Evolutionary conservation across 1,139 yeast species (phyloP).

Genomic region (Geotrichum aggregatum): DNA sequence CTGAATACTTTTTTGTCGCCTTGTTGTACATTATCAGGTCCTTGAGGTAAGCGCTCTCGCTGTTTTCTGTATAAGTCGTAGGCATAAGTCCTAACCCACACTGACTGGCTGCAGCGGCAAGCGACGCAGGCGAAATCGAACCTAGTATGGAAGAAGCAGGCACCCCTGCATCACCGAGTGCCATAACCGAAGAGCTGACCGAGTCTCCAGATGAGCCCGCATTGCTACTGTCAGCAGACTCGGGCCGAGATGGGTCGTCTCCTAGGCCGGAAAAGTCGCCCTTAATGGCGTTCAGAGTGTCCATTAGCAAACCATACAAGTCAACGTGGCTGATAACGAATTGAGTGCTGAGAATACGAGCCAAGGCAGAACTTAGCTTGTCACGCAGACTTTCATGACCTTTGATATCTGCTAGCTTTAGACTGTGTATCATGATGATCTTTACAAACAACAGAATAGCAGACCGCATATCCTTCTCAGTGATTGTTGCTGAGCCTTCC

Average conservation of each 20-base stretch:
- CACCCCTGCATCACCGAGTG: neutral
- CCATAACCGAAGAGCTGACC: neutral
- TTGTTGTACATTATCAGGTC: slow-evolving; percentile 40
- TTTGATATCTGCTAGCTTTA: slow-evolving; percentile 25
- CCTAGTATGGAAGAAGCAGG: no score
- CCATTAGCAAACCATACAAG: slow-evolving; percentile 29
- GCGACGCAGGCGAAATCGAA: slow-evolving; percentile 6
- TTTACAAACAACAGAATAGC: slow-evolving; percentile 47
- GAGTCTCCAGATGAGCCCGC: neutral
- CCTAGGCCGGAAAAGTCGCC: neutral
- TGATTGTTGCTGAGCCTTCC: neutral
- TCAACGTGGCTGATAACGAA: slow-evolving; percentile 24
- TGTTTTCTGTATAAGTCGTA: no score
- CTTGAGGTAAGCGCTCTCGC: slow-evolving; percentile 28
- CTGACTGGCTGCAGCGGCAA: slow-evolving; percentile 11
- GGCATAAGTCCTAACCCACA: neutral
- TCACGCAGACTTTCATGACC: slow-evolving; percentile 34
- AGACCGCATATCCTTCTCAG: slow-evolving; percentile 15
- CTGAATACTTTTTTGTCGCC: slow-evolving; percentile 35
- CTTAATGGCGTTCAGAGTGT: slow-evolving; percentile 28
- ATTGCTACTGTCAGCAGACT: neutral
- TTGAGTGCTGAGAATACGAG: slow-evolving; percentile 40
- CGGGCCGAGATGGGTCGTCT: no score
- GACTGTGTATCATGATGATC: slow-evolving; percentile 54
- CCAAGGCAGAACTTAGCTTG: slow-evolving; percentile 42